These are phyloP conservation scores for Tylopilus sp. DNA, from an alignment of 1,284 basidiomycete species.

Conservation along the genomic window DNA sequence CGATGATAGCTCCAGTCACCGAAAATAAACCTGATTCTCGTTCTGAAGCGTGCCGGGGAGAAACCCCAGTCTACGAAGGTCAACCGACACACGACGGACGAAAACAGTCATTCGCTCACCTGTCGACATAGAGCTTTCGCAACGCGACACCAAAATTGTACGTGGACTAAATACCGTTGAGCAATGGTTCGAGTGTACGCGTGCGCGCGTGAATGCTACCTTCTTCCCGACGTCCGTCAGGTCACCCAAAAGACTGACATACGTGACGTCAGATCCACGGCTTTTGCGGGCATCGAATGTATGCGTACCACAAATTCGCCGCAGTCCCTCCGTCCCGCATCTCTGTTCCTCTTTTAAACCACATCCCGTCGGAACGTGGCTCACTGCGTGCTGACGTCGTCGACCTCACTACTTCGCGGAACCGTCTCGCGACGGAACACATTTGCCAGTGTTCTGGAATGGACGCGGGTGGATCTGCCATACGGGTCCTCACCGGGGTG, in stretches of 20 bases:
- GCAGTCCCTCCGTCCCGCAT: constrained; percentile 48
- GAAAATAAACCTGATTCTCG: constrained; percentile 58
- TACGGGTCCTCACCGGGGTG: constrained; percentile 64
- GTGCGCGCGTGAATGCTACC: constrained; percentile 34
- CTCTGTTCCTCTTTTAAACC: constrained; percentile 51
- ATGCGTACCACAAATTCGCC: constrained; percentile 61
- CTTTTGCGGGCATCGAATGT: not conserved
- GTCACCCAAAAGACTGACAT: constrained; percentile 65
- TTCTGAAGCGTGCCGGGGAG: constrained; percentile 52
- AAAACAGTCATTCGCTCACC: constrained; percentile 37
- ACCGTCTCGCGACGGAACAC: constrained; percentile 56
- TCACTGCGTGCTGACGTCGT: constrained; percentile 20
- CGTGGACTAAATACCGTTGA: constrained; percentile 50
- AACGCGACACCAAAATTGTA: constrained; percentile 60
- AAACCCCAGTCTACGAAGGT: constrained; percentile 52
- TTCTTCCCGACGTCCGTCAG: constrained; percentile 74
- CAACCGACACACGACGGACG: not conserved
- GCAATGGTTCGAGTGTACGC: not conserved
- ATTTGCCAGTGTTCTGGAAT: constrained; percentile 70
- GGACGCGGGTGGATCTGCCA: constrained; percentile 56
- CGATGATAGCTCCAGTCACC: constrained; percentile 35
- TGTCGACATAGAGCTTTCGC: constrained; percentile 67
- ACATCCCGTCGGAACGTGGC: constrained; percentile 29
- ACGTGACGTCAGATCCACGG: not conserved
- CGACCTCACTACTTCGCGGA: constrained; percentile 45